Base-by-base conservation (phyloP, 73 alveolate genomes). In the Paramecium pentaurelia region DNA sequence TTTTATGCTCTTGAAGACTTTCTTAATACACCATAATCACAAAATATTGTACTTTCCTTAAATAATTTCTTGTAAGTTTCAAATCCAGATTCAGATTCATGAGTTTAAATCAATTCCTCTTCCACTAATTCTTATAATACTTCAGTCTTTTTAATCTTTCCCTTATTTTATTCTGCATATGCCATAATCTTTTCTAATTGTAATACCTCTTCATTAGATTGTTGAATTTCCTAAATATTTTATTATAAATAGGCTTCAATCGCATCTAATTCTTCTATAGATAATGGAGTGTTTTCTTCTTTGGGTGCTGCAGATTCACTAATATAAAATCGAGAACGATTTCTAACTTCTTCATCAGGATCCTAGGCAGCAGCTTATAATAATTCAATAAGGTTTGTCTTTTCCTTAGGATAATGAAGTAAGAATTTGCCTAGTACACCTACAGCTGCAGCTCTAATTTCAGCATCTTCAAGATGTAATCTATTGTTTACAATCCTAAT, bases 291-390 rank as follows among this genome's bases (percentile, higher is more conserved):
- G 22, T 37, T 36, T 10, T 49, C 89, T 27, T 60, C 93, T 37
- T 64, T 60, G 0, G 88, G 58, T 64, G 51, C 80, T 8, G 86
- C 94, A 18, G 42, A 59, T 14, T 34, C 77, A 9, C 20, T 71
- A 64, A 87, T 70, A 64, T 77, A 64, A 18, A 58, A 87, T 58
- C 40, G 14, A 12, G 93, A 75, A 60, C 94, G 59, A 47, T 89
- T 83, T 73, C 94, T 71, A 34, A 89, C 94, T 73, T 89, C 94
- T 30, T 89, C 94, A 89, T 89, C 94, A 47, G 94, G 94, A 71
- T 89, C 94, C 51, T 4, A 89, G 11, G 68, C 40, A 58, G 75
- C 92, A 20, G 92, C 71, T 71, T 37, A 16, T 58, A 71, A 30
- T 80, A 89, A 83, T 11, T 40, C 32, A 16, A 45, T 49, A 25